Evolutionary conservation across 2,329 filamentous ascomycete genomes (phyloP).

Genomic region (Zasmidium citrigriseum): DNA sequence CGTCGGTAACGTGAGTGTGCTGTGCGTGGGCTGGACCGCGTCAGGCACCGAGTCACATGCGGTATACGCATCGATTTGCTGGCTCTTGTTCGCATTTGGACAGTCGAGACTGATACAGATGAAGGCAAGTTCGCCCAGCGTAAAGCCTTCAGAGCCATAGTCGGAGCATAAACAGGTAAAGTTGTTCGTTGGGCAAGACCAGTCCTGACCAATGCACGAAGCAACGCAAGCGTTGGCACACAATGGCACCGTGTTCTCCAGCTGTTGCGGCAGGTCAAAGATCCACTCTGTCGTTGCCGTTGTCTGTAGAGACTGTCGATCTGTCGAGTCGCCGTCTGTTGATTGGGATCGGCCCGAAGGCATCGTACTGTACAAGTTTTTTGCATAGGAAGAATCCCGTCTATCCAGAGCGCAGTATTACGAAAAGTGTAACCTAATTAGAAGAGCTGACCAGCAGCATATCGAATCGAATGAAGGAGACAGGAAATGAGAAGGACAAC

Average conservation of each 20-base stretch:
- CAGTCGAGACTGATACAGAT: slow-evolving; percentile 22
- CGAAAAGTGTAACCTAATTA: slow-evolving; percentile 3
- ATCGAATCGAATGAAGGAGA: slow-evolving; percentile 10
- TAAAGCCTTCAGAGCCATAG: slow-evolving; percentile 34
- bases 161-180: slow-evolving; percentile 33
- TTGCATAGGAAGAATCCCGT: slow-evolving; percentile 2
- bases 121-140: slow-evolving; percentile 36
- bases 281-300: slow-evolving; percentile 7
- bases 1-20: slow-evolving; percentile 8
- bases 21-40: slow-evolving; percentile 31
- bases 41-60: slow-evolving; percentile 27
- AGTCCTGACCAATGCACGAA: slow-evolving; percentile 26
- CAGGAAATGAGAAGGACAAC: slow-evolving; percentile 13
- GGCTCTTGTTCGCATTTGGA: background rate
- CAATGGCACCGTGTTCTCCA: slow-evolving; percentile 26
- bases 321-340: slow-evolving; percentile 2
- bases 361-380: slow-evolving; percentile 18
- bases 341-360: slow-evolving; percentile 6
- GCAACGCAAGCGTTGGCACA: slow-evolving; percentile 34
- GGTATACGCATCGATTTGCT: slow-evolving; percentile 24
- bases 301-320: slow-evolving; percentile 5
- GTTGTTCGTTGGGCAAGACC: slow-evolving; percentile 22
- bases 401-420: slow-evolving; percentile 6
- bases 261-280: slow-evolving; percentile 14
- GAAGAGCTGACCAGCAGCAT: slow-evolving; percentile 32